phyloP scores from a whole-genome alignment of 768 basidiomycete genomes.

The Termitomyces sp. region DNA sequence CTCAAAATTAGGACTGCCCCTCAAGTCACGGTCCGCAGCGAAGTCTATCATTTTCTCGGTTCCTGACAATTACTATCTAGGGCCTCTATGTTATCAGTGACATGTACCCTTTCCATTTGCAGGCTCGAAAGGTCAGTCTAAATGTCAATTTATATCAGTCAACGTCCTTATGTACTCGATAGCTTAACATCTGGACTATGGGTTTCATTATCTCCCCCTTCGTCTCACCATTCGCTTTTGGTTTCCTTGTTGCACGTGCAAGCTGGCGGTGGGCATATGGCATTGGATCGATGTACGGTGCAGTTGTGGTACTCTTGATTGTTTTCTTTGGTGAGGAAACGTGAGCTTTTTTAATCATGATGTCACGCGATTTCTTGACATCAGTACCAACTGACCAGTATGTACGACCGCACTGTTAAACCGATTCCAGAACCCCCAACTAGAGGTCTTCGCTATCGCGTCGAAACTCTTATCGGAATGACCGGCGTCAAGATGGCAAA shows the following conservation, averaged over 20 bases:
- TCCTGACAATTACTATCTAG: conserved; percentile 18
- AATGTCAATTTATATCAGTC: conserved; percentile 18
- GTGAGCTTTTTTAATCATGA: conserved; percentile 24
- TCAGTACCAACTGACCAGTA: conserved; percentile 18
- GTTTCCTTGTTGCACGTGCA: conserved; percentile 57
- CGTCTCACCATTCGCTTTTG: conserved; percentile 59
- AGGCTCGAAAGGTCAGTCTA: conserved; percentile 51
- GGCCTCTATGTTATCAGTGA: conserved; percentile 59
- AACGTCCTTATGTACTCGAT: not conserved
- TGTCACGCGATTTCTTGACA: not conserved
- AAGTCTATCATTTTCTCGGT: not conserved
- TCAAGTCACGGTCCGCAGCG: conserved; percentile 48
- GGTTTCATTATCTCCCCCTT: conserved; percentile 59
- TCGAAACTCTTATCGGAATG: conserved; percentile 48
- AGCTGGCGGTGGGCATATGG: conserved; percentile 65
- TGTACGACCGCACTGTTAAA: conserved; percentile 46
- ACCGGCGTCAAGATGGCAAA: conserved; percentile 47
- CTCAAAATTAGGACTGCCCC: conserved; percentile 23
- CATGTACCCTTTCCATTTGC: conserved; percentile 64
- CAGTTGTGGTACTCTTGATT: conserved; percentile 38
- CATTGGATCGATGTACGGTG: conserved; percentile 53
- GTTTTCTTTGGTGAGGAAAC: conserved; percentile 51
- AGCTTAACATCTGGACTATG: conserved; percentile 55
- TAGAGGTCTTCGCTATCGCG: conserved; percentile 35
- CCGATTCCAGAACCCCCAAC: conserved; percentile 34